Evolutionary conservation across 345 rosid genomes (phyloP).

Genomic region (Rhizophora apiculata): DNA sequence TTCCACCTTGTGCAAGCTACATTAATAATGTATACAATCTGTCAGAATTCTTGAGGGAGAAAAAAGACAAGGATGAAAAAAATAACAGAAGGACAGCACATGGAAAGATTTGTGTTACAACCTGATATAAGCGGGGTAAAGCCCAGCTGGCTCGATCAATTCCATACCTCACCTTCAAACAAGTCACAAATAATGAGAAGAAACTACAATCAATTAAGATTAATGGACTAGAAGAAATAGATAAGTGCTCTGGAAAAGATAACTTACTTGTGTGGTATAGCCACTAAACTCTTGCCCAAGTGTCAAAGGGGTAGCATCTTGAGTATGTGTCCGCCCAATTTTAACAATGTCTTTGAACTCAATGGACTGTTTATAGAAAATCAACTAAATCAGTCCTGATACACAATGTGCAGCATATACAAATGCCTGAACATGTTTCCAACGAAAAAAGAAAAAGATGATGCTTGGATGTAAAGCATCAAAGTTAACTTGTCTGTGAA

Average conservation of each 20-base stretch:
- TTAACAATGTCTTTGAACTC: constrained; percentile 90
- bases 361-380: constrained; percentile 41
- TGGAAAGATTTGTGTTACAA: constrained; percentile 23
- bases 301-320: constrained; percentile 98
- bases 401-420: background rate
- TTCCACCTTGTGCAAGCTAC: constrained; percentile 99
- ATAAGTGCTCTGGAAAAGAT: background rate
- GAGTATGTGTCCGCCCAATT: constrained; percentile 96
- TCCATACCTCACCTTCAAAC: constrained; percentile 75
- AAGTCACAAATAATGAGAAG: background rate
- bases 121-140: constrained; percentile 91
- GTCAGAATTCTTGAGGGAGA: constrained; percentile 31
- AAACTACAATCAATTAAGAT: constrained; percentile 4
- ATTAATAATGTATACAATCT: constrained; percentile 26
- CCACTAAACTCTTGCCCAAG: constrained; percentile 98
- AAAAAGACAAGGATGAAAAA: constrained; percentile 2
- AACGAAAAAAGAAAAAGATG: background rate
- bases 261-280: constrained; percentile 80
- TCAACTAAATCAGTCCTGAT: constrained; percentile 3
- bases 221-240: background rate
- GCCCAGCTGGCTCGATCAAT: constrained; percentile 65
- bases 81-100: constrained; percentile 2
- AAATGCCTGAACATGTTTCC: background rate
- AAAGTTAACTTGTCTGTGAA: too few species aligned
- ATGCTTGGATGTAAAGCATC: too few species aligned